phyloP scores from a whole-genome alignment of 1,284 basidiomycete species.

The Pascua guehoae region DNA sequence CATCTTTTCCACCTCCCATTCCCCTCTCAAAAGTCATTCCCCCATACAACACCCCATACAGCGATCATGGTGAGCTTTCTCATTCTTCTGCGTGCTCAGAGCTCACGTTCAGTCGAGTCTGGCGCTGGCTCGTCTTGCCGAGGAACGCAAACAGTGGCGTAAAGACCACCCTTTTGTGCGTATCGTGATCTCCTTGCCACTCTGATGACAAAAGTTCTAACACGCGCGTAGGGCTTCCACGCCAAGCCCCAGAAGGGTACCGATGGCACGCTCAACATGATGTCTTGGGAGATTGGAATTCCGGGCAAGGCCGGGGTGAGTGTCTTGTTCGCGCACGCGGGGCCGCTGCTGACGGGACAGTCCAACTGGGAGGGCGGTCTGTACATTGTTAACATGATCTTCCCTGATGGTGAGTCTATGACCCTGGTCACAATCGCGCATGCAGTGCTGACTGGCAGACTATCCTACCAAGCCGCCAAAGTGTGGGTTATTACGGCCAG shows the following conservation, averaged over 20 bases:
- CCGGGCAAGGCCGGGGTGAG: conserved; percentile 78
- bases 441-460: conserved; percentile 31
- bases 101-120: conserved; percentile 25
- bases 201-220: neutral
- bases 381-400: conserved; percentile 88
- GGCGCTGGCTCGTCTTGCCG: conserved; percentile 54
- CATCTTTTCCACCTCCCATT: too few species aligned
- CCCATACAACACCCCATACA: too few species aligned
- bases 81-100: too few species aligned
- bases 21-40: too few species aligned
- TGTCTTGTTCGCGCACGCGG: conserved; percentile 17
- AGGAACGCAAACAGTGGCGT: conserved; percentile 98
- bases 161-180: conserved; percentile 98
- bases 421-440: too few species aligned
- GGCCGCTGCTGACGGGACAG: conserved; percentile 53
- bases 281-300: conserved; percentile 98
- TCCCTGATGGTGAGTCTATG: conserved; percentile 79
- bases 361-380: conserved; percentile 95
- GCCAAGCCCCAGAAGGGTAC: conserved; percentile 83
- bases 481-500: conserved; percentile 26
- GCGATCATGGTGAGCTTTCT: too few species aligned
- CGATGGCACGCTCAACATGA: conserved; percentile 92
- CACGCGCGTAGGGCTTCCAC: conserved; percentile 75
- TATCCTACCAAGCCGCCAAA: conserved; percentile 50
- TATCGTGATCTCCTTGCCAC: conserved; percentile 21